These are phyloP conservation scores for Vigna radiata DNA, from an alignment of 306 rosid species.

Conservation along the genomic window DNA sequence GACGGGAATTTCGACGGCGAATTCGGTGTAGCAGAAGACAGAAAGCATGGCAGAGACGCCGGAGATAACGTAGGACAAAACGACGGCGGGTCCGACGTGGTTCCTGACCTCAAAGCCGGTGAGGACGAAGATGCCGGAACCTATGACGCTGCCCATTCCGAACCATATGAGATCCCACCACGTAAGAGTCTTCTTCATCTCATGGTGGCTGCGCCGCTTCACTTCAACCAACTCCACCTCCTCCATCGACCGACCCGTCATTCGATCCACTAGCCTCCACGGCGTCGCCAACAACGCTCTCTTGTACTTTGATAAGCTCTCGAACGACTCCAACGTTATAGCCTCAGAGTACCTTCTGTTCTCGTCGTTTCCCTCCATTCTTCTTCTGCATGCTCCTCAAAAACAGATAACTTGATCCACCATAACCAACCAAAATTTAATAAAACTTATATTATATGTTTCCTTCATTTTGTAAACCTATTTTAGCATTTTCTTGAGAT, in stretches of 20 bases:
- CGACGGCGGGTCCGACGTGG: conserved; percentile 72
- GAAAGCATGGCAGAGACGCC: conserved; percentile 81
- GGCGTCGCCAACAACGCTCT: conserved; percentile 44
- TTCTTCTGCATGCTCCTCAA: neutral
- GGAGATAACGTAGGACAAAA: conserved; percentile 63
- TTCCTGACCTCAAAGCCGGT: conserved; percentile 62
- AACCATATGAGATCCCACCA: conserved; percentile 78
- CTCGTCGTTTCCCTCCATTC: conserved; percentile 6
- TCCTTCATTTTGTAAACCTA: too few relatives aligned
- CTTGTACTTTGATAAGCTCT: conserved; percentile 6
- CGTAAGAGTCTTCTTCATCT: conserved; percentile 58
- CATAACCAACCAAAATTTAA: too few relatives aligned
- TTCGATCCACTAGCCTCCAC: conserved; percentile 29
- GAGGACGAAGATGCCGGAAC: conserved; percentile 77
- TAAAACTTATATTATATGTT: too few relatives aligned
- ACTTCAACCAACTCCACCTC: conserved; percentile 48
- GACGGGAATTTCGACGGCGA: conserved; percentile 77
- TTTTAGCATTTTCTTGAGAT: too few relatives aligned
- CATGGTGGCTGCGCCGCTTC: conserved; percentile 44
- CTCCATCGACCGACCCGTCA: conserved; percentile 40
- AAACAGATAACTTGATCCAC: too few relatives aligned
- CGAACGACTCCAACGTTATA: conserved; percentile 43
- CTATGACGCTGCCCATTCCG: conserved; percentile 77
- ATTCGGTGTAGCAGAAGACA: conserved; percentile 81
- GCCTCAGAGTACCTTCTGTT: neutral